These are phyloP conservation scores for Haplosporangium sp. DNA, from an alignment of 371 early-diverging fungal genomes.

Conservation along the genomic window DNA sequence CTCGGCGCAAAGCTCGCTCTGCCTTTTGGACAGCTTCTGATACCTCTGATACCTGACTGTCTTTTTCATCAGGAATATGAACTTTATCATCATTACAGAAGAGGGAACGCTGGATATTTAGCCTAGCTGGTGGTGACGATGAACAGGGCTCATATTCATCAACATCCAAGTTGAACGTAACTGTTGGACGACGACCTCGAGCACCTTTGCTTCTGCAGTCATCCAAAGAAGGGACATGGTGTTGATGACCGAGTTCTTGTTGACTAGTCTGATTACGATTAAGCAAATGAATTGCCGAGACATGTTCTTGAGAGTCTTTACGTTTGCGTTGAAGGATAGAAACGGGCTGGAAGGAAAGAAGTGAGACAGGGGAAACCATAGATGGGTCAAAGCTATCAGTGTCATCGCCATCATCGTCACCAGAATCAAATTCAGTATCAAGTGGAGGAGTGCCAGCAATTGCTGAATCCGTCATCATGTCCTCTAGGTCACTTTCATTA, in stretches of 20 bases:
- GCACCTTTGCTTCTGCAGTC: constrained; percentile 23
- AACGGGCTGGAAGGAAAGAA: constrained; percentile 10
- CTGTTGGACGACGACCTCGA: constrained; percentile 36
- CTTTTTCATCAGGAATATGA: background rate
- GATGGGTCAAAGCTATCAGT: constrained; percentile 3
- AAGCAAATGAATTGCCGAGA: background rate
- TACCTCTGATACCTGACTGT: background rate
- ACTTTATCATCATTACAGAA: constrained; percentile 12
- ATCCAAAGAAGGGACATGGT: constrained; percentile 6
- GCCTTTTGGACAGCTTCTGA: constrained; percentile 8
- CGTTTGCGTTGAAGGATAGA: constrained; percentile 32
- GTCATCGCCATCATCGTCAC: constrained; percentile 16
- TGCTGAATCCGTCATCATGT: constrained; percentile 37
- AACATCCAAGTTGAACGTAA: constrained; percentile 32
- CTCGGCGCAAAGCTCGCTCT: constrained; percentile 27
- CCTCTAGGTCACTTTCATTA: constrained; percentile 10
- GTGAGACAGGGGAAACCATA: constrained; percentile 21
- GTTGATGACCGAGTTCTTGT: constrained; percentile 9
- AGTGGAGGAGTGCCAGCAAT: constrained; percentile 44
- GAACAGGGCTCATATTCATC: constrained; percentile 7
- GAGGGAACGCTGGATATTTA: background rate
- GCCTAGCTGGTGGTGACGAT: background rate
- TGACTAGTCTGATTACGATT: constrained; percentile 13
- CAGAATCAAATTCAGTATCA: constrained; percentile 38
- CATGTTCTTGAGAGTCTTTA: constrained; percentile 33